These are phyloP conservation scores for Sclerotinia sclerotiorum DNA, from an alignment of 2,329 filamentous ascomycete species.

Conservation along the genomic window DNA sequence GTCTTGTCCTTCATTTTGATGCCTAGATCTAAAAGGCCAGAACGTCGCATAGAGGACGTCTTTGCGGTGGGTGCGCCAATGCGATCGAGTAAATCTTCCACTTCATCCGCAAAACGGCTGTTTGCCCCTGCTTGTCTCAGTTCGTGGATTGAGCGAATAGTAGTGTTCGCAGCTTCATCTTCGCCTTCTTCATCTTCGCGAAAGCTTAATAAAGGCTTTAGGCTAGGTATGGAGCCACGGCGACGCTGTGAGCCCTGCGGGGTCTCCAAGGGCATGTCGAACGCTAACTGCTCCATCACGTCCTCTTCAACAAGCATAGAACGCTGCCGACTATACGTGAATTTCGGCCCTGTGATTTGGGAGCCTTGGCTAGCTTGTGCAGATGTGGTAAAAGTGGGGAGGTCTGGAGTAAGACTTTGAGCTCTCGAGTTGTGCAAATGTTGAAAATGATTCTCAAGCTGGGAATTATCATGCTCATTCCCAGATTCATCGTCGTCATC, in stretches of 20 bases:
- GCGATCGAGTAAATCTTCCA: conserved; percentile 62
- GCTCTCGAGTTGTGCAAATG: conserved; percentile 23
- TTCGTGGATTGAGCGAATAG: conserved; percentile 64
- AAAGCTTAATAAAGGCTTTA: conserved; percentile 36
- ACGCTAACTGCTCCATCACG: conserved; percentile 36
- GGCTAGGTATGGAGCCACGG: conserved; percentile 34
- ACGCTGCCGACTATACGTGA: conserved; percentile 41
- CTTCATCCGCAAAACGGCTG: conserved; percentile 63
- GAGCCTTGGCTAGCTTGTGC: conserved; percentile 33
- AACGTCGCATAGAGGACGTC: conserved; percentile 54
- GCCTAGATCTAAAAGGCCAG: conserved; percentile 59
- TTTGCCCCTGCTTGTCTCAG: conserved; percentile 65
- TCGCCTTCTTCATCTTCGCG: conserved; percentile 37
- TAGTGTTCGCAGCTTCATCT: conserved; percentile 37
- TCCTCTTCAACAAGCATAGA: conserved; percentile 41
- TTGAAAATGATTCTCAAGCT: conserved; percentile 18
- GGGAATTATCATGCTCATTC: conserved; percentile 22
- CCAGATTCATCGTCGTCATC: conserved; percentile 15
- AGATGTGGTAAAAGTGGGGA: conserved; percentile 14
- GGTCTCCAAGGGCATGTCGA: conserved; percentile 36
- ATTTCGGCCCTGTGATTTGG: conserved; percentile 37
- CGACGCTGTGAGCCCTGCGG: conserved; percentile 29
- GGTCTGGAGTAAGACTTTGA: conserved; percentile 28
- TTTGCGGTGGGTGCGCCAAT: conserved; percentile 53
- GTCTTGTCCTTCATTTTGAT: conserved; percentile 60